Percentiles rank a stretch among this genome's conserved stretches.
These are phyloP conservation scores for Yamadazyma dushanensis DNA, from an alignment of 1,139 yeast genomes.

Conservation along the genomic window DNA sequence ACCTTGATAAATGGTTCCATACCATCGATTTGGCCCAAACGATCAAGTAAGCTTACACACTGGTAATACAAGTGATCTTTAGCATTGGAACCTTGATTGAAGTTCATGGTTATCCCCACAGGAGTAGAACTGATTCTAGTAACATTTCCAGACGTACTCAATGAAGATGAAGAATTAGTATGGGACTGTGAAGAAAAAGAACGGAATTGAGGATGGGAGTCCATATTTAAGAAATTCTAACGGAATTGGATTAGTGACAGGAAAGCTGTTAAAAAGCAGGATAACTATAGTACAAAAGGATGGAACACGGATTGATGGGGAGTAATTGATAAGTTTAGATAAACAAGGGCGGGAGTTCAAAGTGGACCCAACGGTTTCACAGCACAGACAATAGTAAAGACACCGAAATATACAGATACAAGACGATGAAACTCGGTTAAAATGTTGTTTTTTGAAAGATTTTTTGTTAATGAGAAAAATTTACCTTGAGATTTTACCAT, in stretches of 20 bases:
- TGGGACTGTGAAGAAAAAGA: slow-evolving; percentile 39
- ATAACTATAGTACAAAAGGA: background rate
- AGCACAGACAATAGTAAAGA: background rate
- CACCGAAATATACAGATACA: background rate
- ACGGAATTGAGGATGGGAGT: slow-evolving; percentile 31
- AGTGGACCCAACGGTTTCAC: too few species aligned
- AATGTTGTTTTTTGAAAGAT: slow-evolving; percentile 2
- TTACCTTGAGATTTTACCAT: slow-evolving; percentile 6
- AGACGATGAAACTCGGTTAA: slow-evolving; percentile 2
- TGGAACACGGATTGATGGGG: too few species aligned
- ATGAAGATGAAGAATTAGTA: slow-evolving; percentile 22
- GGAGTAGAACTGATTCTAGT: slow-evolving; percentile 47
- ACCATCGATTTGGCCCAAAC: slow-evolving; percentile 66
- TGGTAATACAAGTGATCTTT: slow-evolving; percentile 75
- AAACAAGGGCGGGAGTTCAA: too few species aligned
- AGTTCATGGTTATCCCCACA: slow-evolving; percentile 35
- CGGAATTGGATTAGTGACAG: too few species aligned
- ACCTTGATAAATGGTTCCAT: slow-evolving; percentile 68
- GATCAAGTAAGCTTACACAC: slow-evolving; percentile 57
- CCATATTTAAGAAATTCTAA: slow-evolving; percentile 13
- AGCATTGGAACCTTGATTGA: slow-evolving; percentile 67
- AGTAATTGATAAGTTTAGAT: background rate
- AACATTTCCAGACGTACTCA: slow-evolving; percentile 23
- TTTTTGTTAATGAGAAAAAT: slow-evolving; percentile 2
- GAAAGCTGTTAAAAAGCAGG: too few species aligned